These are phyloP conservation scores for Ogataea methylovora DNA, from an alignment of 805 yeast genomes.

Conservation along the genomic window DNA sequence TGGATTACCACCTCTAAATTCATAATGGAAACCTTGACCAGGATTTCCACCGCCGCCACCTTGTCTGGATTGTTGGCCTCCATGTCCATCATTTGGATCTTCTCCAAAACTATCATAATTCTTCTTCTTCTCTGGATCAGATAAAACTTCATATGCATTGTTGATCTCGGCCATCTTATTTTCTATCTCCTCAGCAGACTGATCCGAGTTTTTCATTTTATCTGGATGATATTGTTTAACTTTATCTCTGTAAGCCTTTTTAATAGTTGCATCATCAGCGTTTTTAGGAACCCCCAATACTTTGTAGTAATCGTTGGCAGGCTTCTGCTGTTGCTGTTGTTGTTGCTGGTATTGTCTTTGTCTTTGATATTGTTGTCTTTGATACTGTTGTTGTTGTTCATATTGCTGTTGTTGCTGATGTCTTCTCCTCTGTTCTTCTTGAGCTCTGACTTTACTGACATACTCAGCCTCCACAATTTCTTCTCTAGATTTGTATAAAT, in stretches of 20 bases:
- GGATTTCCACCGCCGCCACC: slow-evolving; percentile 4
- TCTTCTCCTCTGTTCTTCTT: slow-evolving; percentile 25
- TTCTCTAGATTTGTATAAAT: slow-evolving; percentile 27
- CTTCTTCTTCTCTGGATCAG: slow-evolving; percentile 54
- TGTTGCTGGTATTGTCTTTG: slow-evolving; percentile 27
- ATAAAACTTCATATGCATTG: slow-evolving; percentile 82
- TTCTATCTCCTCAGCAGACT: slow-evolving; percentile 64
- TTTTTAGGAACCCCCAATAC: slow-evolving; percentile 57
- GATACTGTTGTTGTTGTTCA: slow-evolving; percentile 40
- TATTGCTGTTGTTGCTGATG: slow-evolving; percentile 37
- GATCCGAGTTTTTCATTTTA: slow-evolving; percentile 61
- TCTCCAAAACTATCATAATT: slow-evolving; percentile 47
- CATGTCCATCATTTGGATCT: slow-evolving; percentile 15
- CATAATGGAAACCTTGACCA: slow-evolving; percentile 7
- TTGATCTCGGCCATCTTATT: slow-evolving; percentile 85
- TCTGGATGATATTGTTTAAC: slow-evolving; percentile 89
- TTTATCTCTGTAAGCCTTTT: slow-evolving; percentile 70
- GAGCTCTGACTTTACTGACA: slow-evolving; percentile 25
- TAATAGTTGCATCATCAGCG: slow-evolving; percentile 68
- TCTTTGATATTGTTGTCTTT: slow-evolving; percentile 29
- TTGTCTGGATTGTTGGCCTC: slow-evolving; percentile 4
- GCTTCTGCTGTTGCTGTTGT: slow-evolving; percentile 19
- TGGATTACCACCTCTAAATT: slow-evolving; percentile 7
- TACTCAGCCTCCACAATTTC: slow-evolving; percentile 10
- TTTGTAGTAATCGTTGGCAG: slow-evolving; percentile 64